Percentiles rank a stretch among this genome's conserved stretches.
phyloP scores from a whole-genome alignment of 176 grass and related monocot genomes.

The Carex kokanica region DNA sequence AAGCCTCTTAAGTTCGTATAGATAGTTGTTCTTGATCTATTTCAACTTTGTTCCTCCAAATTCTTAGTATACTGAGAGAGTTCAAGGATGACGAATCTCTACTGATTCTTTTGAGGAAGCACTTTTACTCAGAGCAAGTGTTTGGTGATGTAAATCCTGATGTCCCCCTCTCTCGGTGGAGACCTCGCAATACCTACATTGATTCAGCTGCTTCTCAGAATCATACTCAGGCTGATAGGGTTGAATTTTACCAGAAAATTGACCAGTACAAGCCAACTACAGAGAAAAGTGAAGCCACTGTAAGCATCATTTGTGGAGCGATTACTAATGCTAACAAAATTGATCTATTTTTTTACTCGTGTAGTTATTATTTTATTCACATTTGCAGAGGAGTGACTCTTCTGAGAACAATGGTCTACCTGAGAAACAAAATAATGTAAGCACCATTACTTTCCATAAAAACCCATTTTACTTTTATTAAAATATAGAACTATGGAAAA shows the following conservation, averaged over 20 bases:
- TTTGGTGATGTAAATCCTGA: conserved; percentile 68
- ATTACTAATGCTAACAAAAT: conserved; percentile 7
- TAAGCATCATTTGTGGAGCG: background rate
- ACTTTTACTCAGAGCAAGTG: conserved; percentile 72
- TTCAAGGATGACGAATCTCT: conserved; percentile 42
- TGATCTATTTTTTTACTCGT: background rate
- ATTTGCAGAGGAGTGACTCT: conserved; percentile 23
- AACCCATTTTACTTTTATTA: background rate
- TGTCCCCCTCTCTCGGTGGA: conserved; percentile 55
- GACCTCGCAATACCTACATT: conserved; percentile 39
- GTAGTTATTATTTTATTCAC: background rate
- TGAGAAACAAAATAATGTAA: conserved; percentile 19
- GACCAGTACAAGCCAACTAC: background rate
- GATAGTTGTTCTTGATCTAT: background rate
- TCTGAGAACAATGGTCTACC: conserved; percentile 23
- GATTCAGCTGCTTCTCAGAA: conserved; percentile 33
- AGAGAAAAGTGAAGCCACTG: conserved; percentile 5
- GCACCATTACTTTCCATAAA: conserved; percentile 8
- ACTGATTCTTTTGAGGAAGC: conserved; percentile 41
- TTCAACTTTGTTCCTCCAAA: conserved; percentile 1
- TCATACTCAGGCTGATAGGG: conserved; percentile 14
- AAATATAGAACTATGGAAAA: background rate
- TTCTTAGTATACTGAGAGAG: conserved; percentile 53
- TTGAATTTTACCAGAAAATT: background rate
- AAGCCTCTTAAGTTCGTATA: background rate